phyloP scores from a whole-genome alignment of 176 grass and related monocot genomes.

The Tuctoria greenei region DNA sequence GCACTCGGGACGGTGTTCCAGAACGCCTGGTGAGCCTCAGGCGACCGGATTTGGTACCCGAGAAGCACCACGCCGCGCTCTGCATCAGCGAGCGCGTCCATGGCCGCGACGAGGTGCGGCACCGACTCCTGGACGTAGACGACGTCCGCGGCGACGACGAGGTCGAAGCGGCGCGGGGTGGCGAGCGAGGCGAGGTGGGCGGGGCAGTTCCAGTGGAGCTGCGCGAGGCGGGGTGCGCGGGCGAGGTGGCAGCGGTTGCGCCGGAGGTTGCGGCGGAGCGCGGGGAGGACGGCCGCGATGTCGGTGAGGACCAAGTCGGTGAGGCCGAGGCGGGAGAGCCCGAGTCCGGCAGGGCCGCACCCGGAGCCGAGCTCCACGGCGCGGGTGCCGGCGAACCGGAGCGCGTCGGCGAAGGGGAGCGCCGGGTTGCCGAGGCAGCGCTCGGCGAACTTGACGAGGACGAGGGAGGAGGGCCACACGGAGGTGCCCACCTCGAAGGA shows the following conservation, averaged over 20 bases:
- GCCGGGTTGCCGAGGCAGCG: constrained; percentile 52
- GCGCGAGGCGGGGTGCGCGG: constrained; percentile 61
- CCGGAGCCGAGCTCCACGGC: constrained; percentile 81
- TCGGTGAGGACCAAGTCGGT: constrained; percentile 78
- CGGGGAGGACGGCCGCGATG: constrained; percentile 80
- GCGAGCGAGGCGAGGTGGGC: constrained; percentile 54
- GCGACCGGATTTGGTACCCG: constrained; percentile 78
- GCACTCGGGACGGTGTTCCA: constrained; percentile 57
- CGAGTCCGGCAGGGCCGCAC: constrained; percentile 82
- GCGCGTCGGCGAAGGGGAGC: constrained; percentile 74
- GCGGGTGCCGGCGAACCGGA: constrained; percentile 62
- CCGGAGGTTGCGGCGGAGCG: constrained; percentile 80
- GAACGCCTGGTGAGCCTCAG: constrained; percentile 75
- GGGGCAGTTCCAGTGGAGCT: constrained; percentile 82
- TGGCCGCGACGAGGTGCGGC: constrained; percentile 67
- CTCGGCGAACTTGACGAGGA: constrained; percentile 93
- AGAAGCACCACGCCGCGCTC: constrained; percentile 67
- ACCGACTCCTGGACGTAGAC: constrained; percentile 90
- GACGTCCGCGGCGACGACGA: constrained; percentile 84
- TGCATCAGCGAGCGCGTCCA: constrained; percentile 68
- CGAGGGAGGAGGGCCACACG: constrained; percentile 88
- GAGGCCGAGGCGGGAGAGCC: constrained; percentile 71
- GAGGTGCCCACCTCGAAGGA: constrained; percentile 97
- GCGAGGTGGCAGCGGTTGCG: constrained; percentile 63
- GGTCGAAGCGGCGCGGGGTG: constrained; percentile 60